Percentiles rank a stretch among this genome's conserved stretches.
Evolutionary conservation across 495 filamentous ascomycete genomes (phyloP).

Genomic region (Aspergillus baeticus): DNA sequence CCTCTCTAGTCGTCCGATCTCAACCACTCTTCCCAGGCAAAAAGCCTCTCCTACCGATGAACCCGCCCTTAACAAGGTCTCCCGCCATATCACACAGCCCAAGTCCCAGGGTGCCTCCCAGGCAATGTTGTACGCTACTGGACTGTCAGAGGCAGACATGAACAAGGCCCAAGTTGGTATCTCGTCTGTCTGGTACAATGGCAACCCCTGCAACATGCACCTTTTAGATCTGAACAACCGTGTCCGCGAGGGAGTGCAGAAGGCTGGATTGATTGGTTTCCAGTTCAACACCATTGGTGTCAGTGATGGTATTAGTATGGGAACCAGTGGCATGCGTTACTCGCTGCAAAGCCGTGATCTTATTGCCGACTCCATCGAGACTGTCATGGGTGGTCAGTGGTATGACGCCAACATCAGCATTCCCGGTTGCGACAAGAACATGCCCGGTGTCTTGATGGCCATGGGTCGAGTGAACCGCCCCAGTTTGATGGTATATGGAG

Average conservation of each 20-base stretch:
- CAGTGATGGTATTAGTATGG: conserved; percentile 62
- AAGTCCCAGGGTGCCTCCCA: conserved; percentile 97
- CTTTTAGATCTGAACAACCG: conserved; percentile 80
- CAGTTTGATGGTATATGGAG: conserved; percentile 95
- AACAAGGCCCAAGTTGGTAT: conserved; percentile 95
- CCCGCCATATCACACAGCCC: conserved; percentile 82
- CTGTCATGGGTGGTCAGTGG: conserved; percentile 98
- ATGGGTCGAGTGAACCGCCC: conserved; percentile 96
- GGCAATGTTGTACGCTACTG: conserved; percentile 97
- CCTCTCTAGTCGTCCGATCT: conserved; percentile 43
- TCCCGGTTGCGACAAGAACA: conserved; percentile 99
- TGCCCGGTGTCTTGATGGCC: conserved; percentile 97
- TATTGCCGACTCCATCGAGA: conserved; percentile 97
- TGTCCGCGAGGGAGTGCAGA: conserved; percentile 81
- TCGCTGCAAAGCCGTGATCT: conserved; percentile 91
- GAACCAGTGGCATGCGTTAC: conserved; percentile 80
- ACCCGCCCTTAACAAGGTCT: conserved; percentile 72
- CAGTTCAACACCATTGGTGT: conserved; percentile 99
- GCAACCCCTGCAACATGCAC: conserved; percentile 99
- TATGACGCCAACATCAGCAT: conserved; percentile 98
- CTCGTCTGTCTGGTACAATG: conserved; percentile 83
- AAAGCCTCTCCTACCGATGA: conserved; percentile 35
- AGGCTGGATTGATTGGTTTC: conserved; percentile 74
- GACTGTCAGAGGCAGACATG: conserved; percentile 79
- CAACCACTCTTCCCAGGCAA: conserved; percentile 44